Conservation (phyloP, 495 filamentous ascomycete genomes). For the Aspergillus saccharolyticus region DNA sequence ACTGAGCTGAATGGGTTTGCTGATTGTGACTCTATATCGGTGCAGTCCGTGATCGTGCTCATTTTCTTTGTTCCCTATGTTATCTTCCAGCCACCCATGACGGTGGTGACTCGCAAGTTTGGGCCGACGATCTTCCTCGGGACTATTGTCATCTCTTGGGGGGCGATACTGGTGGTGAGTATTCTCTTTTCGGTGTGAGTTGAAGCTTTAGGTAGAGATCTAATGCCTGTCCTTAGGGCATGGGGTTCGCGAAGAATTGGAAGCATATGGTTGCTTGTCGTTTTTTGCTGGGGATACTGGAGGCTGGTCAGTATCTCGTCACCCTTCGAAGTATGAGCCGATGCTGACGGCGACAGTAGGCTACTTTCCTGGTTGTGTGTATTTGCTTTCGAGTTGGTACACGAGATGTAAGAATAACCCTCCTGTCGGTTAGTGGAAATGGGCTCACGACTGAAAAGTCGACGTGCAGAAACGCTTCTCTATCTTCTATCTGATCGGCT, state of each 20-base stretch:
- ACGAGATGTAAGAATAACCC: conserved; percentile 41
- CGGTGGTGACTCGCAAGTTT: conserved; percentile 54
- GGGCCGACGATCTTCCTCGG: conserved; percentile 55
- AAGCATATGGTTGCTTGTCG: conserved; percentile 46
- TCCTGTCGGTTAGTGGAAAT: not conserved
- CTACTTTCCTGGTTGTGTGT: conserved; percentile 61
- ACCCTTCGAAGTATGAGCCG: not conserved
- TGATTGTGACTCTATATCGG: not conserved
- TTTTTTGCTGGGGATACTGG: conserved; percentile 56
- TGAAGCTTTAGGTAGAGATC: conserved; percentile 8
- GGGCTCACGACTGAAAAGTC: conserved; percentile 18
- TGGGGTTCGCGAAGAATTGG: conserved; percentile 43
- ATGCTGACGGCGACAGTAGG: conserved; percentile 18
- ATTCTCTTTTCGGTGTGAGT: not conserved
- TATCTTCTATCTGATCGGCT: conserved; percentile 60
- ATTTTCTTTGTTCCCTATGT: conserved; percentile 66
- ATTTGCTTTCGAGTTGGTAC: conserved; percentile 62
- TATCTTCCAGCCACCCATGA: conserved; percentile 57
- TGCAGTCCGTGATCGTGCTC: conserved; percentile 54
- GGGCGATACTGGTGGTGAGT: conserved; percentile 40
- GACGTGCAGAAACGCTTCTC: conserved; percentile 62
- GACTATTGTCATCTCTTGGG: conserved; percentile 49
- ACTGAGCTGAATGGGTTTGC: not conserved
- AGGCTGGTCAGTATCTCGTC: conserved; percentile 46
- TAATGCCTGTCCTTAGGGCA: conserved; percentile 31